phyloP scores from a whole-genome alignment of 164 flowering plant species.

The Piper betle region DNA sequence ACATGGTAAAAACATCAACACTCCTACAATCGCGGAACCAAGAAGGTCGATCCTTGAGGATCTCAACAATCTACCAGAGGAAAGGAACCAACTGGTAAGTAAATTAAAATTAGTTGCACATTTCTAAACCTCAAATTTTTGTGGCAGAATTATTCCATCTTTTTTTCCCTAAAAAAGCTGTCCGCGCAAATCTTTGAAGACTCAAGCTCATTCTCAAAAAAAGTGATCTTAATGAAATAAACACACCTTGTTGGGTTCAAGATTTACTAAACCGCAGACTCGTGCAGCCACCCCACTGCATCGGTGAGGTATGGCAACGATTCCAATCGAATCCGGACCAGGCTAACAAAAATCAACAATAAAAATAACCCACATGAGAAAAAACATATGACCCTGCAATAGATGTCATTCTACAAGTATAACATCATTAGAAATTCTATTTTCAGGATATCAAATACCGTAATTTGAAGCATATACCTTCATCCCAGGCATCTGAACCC shows the following conservation, averaged over 20 bases:
- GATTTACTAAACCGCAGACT: slow-evolving; percentile 73
- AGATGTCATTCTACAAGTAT: neutral
- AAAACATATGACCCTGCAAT: neutral
- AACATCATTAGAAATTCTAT: too few relatives aligned
- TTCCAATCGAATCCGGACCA: slow-evolving; percentile 95
- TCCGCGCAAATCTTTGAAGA: too few relatives aligned
- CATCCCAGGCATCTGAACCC: slow-evolving; percentile 97
- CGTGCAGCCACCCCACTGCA: slow-evolving; percentile 86
- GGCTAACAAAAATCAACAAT: slow-evolving; percentile 26
- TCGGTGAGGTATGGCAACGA: slow-evolving; percentile 63
- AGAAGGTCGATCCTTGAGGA: slow-evolving; percentile 90
- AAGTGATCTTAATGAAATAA: neutral
- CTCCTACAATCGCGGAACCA: slow-evolving; percentile 98
- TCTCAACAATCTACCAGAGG: slow-evolving; percentile 66
- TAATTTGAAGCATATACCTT: slow-evolving; percentile 27
- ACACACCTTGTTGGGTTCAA: slow-evolving; percentile 69
- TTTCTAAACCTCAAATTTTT: too few relatives aligned
- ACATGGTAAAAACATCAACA: slow-evolving; percentile 73
- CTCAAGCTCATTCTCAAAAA: too few relatives aligned
- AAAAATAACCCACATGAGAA: neutral
- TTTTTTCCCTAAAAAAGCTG: too few relatives aligned
- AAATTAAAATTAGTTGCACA: neutral
- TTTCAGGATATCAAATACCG: too few relatives aligned
- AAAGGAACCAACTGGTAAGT: neutral
- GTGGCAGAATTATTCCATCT: too few relatives aligned